These are phyloP conservation scores for Fusarium sp. DNA, from an alignment of 2,329 filamentous ascomycete genomes.

Conservation along the genomic window DNA sequence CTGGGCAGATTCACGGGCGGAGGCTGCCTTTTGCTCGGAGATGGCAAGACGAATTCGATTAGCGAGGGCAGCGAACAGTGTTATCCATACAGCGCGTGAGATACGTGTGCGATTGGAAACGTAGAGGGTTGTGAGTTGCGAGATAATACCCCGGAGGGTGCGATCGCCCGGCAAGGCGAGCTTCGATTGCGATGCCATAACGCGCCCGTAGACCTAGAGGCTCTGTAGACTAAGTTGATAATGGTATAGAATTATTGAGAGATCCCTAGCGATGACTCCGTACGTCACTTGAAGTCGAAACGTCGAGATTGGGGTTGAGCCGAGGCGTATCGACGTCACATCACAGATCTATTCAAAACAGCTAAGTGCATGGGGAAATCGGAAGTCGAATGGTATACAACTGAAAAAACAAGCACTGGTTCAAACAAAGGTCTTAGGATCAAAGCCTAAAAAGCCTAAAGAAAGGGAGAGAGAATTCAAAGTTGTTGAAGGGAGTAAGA, in stretches of 20 bases:
- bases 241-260: background rate
- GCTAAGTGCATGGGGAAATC: conserved; percentile 20
- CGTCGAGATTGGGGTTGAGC: background rate
- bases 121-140: conserved; percentile 76
- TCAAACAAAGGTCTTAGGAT: background rate
- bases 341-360: conserved; percentile 29
- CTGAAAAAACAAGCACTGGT: background rate
- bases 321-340: conserved; percentile 39
- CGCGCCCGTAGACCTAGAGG: conserved; percentile 9
- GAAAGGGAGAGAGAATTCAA: background rate
- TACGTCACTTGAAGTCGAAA: background rate
- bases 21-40: conserved; percentile 89
- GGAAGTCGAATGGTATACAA: conserved; percentile 1
- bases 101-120: conserved; percentile 82
- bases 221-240: background rate
- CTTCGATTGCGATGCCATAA: conserved; percentile 82
- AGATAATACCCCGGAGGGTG: conserved; percentile 71
- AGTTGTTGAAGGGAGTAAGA: conserved; percentile 12
- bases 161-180: conserved; percentile 68
- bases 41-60: conserved; percentile 93
- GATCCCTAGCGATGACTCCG: background rate
- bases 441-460: background rate
- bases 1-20: conserved; percentile 70
- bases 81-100: conserved; percentile 84
- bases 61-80: conserved; percentile 79